These are phyloP conservation scores for Volvariella volvacea DNA, from an alignment of 1,284 basidiomycete genomes.

Conservation along the genomic window DNA sequence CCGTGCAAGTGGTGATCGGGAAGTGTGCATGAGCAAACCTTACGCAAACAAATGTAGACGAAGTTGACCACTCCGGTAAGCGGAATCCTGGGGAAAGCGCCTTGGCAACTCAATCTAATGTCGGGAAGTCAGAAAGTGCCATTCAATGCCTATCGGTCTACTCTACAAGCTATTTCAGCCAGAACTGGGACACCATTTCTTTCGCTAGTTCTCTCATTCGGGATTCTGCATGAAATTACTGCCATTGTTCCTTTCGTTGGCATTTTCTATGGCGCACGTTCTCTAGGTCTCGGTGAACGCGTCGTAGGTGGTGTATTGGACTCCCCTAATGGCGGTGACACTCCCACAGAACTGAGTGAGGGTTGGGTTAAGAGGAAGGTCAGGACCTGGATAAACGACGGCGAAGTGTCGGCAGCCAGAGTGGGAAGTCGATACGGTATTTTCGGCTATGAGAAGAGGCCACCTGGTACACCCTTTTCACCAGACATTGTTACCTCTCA, in stretches of 20 bases:
- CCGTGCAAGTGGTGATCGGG: too few relatives aligned
- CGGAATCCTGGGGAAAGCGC: too few relatives aligned
- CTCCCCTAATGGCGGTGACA: constrained; percentile 4
- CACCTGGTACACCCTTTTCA: constrained; percentile 17
- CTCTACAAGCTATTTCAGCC: constrained; percentile 48
- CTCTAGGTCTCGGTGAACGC: constrained; percentile 66
- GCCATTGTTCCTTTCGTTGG: constrained; percentile 74
- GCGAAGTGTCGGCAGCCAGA: constrained; percentile 61
- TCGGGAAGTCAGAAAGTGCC: too few relatives aligned
- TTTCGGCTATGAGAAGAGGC: constrained; percentile 70
- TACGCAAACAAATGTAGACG: too few relatives aligned
- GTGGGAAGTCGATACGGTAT: constrained; percentile 77
- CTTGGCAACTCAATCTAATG: too few relatives aligned
- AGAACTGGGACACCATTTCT: constrained; percentile 70
- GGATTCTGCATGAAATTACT: constrained; percentile 82
- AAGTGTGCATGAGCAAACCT: too few relatives aligned
- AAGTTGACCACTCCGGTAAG: too few relatives aligned
- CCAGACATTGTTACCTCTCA: constrained; percentile 15
- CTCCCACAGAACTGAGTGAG: constrained; percentile 2
- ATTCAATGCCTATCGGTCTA: constrained; percentile 38
- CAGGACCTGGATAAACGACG: constrained; percentile 65
- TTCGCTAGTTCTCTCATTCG: constrained; percentile 76
- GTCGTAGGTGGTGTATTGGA: constrained; percentile 40
- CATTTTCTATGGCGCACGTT: constrained; percentile 68
- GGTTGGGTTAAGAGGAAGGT: constrained; percentile 36